A percentile compares a stretch with the other conserved stretches of the same genome.
These are phyloP conservation scores for Mycena olivaceomarginata DNA, from an alignment of 768 basidiomycete genomes.

Conservation along the genomic window DNA sequence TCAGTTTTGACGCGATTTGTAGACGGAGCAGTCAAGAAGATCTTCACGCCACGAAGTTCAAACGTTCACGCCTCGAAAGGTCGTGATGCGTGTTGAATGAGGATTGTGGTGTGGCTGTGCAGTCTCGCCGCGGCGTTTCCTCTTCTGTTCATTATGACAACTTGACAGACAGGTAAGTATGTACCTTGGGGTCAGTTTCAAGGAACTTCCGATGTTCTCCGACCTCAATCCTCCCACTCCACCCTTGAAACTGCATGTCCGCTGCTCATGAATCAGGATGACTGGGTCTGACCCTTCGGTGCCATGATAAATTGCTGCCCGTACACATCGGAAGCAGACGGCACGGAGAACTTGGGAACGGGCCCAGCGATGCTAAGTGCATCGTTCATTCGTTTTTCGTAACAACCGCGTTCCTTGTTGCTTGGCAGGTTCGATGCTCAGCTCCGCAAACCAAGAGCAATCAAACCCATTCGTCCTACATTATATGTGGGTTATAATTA, in stretches of 20 bases:
- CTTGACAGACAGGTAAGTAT: too few relatives aligned
- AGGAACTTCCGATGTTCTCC: conserved; percentile 2
- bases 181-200: neutral
- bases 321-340: neutral
- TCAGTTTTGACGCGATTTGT: neutral
- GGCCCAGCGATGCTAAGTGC: neutral
- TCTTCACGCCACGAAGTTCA: too few relatives aligned
- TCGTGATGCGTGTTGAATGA: neutral
- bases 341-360: conserved; percentile 8
- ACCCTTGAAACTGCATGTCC: neutral
- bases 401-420: too few relatives aligned
- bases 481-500: conserved; percentile 14
- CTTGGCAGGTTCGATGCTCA: neutral
- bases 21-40: neutral
- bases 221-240: neutral
- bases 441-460: too few relatives aligned
- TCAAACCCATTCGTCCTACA: conserved; percentile 2
- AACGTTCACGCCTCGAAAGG: neutral
- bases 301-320: conserved; percentile 6
- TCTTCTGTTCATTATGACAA: conserved; percentile 1
- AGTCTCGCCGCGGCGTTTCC: conserved; percentile 6
- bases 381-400: neutral
- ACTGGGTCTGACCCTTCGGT: neutral
- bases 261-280: neutral
- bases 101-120: conserved; percentile 8